Percentiles rank a stretch among this genome's conserved stretches.
phyloP scores from a whole-genome alignment of 305 asterid species.

The Solanum hybrid region DNA sequence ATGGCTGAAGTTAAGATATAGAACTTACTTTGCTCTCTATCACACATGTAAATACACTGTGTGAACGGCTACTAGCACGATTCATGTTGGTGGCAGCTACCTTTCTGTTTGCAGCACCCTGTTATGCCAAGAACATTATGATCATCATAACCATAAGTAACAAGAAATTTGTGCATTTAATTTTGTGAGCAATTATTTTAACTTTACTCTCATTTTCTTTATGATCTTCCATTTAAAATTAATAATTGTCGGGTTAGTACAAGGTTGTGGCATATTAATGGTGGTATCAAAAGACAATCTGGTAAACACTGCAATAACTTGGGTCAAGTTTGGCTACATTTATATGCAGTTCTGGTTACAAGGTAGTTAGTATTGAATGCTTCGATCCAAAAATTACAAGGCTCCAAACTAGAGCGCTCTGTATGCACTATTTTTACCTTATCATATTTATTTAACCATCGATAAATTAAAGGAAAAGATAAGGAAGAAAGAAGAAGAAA shows the following conservation, averaged over 20 bases:
- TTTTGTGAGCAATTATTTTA: background rate
- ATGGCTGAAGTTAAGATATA: background rate
- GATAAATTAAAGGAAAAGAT: background rate
- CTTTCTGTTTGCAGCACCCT: conserved; percentile 95
- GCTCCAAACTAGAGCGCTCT: background rate
- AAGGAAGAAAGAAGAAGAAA: background rate
- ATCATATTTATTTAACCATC: background rate
- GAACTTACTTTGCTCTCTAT: conserved; percentile 80
- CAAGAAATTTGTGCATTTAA: background rate
- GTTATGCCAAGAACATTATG: conserved; percentile 11
- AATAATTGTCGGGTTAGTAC: background rate
- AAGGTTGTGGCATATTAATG: background rate
- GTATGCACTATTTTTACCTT: background rate
- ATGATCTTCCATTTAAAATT: background rate
- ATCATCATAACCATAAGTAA: conserved; percentile 2
- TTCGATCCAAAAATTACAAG: background rate
- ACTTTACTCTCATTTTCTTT: background rate
- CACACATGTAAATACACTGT: conserved; percentile 90
- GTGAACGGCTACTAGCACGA: conserved; percentile 97
- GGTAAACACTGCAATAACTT: background rate
- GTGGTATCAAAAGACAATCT: background rate
- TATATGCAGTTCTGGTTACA: background rate
- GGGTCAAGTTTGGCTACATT: background rate
- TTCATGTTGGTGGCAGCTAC: conserved; percentile 99
- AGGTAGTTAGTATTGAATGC: background rate